Percentiles rank a stretch among this genome's conserved stretches.
Conservation (phyloP, 2,329 filamentous ascomycete species). For the Venturia carpophila region DNA sequence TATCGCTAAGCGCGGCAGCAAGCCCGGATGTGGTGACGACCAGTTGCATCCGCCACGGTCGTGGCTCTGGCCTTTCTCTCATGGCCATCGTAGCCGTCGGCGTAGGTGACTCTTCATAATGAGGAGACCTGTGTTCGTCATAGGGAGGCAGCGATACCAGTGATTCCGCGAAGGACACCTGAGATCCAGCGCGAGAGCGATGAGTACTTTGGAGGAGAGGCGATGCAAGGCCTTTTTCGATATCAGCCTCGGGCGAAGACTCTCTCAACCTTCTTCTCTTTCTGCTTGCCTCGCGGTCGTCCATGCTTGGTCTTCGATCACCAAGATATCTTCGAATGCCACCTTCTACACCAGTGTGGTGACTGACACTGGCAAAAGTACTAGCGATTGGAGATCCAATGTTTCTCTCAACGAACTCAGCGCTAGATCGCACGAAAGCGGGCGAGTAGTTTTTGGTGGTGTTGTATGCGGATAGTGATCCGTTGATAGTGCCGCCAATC, state of each 20-base stretch:
- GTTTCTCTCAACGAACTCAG: slow-evolving; percentile 83
- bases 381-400: slow-evolving; percentile 75
- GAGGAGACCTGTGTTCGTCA: slow-evolving; percentile 67
- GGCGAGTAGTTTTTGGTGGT: slow-evolving; percentile 86
- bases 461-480: slow-evolving; percentile 76
- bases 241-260: slow-evolving; percentile 36
- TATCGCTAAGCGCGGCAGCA: slow-evolving; percentile 83
- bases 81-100: slow-evolving; percentile 19
- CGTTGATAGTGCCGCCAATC: slow-evolving; percentile 75
- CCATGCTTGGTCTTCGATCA: slow-evolving; percentile 45
- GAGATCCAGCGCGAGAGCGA: slow-evolving; percentile 24
- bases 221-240: slow-evolving; percentile 36
- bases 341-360: slow-evolving; percentile 79
- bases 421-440: slow-evolving; percentile 74
- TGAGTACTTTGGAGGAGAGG: slow-evolving; percentile 22
- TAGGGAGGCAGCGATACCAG: slow-evolving; percentile 76
- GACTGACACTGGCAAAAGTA: slow-evolving; percentile 74
- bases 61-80: slow-evolving; percentile 21
- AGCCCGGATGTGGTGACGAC: slow-evolving; percentile 87
- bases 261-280: slow-evolving; percentile 37
- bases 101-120: slow-evolving; percentile 55
- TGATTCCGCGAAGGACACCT: slow-evolving; percentile 15
- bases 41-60: slow-evolving; percentile 69
- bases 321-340: slow-evolving; percentile 78
- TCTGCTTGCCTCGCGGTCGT: slow-evolving; percentile 29